These are phyloP conservation scores for Amoebophrya sp. DNA, from an alignment of 169 alveolate genomes.

Conservation along the genomic window DNA sequence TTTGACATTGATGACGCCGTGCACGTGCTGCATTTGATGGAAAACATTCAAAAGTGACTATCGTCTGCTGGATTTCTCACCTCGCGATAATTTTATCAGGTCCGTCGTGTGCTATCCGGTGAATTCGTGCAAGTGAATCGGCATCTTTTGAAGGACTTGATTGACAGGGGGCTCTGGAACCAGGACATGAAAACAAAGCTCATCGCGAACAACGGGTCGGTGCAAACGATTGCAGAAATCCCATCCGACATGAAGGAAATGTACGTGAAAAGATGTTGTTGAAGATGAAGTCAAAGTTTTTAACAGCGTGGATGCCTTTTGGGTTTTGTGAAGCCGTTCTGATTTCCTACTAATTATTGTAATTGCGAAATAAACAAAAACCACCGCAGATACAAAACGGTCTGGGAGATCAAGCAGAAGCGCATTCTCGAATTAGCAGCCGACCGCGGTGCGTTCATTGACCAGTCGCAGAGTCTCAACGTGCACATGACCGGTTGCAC, in stretches of 20 bases:
- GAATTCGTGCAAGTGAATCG: slow-evolving; percentile 92
- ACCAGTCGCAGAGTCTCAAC: slow-evolving; percentile 84
- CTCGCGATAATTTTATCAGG: no score
- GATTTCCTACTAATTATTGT: neutral
- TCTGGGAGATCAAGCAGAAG: slow-evolving; percentile 98
- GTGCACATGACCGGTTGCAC: slow-evolving; percentile 87
- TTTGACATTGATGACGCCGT: no score
- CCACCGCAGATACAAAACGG: slow-evolving; percentile 72
- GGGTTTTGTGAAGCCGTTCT: neutral
- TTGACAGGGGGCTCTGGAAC: slow-evolving; percentile 88
- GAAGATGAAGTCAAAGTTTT: neutral
- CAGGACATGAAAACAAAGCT: slow-evolving; percentile 84
- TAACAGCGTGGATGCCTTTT: neutral
- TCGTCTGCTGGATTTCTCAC: no score
- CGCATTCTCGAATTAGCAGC: slow-evolving; percentile 93
- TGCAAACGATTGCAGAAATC: slow-evolving; percentile 80
- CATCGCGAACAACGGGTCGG: slow-evolving; percentile 91
- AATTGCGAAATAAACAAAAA: neutral
- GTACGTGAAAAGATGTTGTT: slow-evolving; percentile 33
- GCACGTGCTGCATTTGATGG: no score
- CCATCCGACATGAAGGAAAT: slow-evolving; percentile 80
- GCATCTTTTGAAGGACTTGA: slow-evolving; percentile 88
- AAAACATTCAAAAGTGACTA: no score
- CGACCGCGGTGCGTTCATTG: slow-evolving; percentile 64
- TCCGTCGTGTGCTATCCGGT: slow-evolving; percentile 96